Conservation (phyloP, 176 grass and related monocot genomes). For the Cenchrus purpureus region DNA sequence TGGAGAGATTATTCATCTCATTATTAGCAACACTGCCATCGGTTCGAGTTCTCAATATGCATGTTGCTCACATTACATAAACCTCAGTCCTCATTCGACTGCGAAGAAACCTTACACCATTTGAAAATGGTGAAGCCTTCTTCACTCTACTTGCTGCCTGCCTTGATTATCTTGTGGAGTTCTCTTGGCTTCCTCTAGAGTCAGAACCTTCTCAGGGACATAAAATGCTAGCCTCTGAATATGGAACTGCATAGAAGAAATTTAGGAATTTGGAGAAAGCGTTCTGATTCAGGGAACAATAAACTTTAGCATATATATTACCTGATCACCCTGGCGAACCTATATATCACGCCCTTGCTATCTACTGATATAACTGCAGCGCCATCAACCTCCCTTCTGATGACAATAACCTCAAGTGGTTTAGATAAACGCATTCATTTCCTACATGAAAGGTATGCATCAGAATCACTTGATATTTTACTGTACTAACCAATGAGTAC, state of each 20-base stretch:
- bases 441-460: constrained; percentile 48
- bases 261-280: not conserved
- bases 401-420: constrained; percentile 86
- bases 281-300: not conserved
- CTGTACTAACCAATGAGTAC: not conserved
- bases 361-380: constrained; percentile 98
- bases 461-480: constrained; percentile 22
- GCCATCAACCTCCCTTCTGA: constrained; percentile 82
- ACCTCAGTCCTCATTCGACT: not conserved
- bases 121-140: not conserved
- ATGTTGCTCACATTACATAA: constrained; percentile 26
- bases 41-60: constrained; percentile 18
- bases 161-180: constrained; percentile 81
- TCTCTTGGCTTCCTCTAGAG: constrained; percentile 95
- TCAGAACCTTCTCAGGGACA: constrained; percentile 76
- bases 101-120: constrained; percentile 2
- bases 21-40: constrained; percentile 35
- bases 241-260: constrained; percentile 67
- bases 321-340: constrained; percentile 98
- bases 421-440: constrained; percentile 92
- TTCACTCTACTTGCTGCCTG: constrained; percentile 47
- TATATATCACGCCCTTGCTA: constrained; percentile 97
- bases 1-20: constrained; percentile 7
- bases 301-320: constrained; percentile 36
- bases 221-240: constrained; percentile 79